Base-by-base conservation (phyloP, 164 flowering plant species). In the Taxillus chinensis region DNA sequence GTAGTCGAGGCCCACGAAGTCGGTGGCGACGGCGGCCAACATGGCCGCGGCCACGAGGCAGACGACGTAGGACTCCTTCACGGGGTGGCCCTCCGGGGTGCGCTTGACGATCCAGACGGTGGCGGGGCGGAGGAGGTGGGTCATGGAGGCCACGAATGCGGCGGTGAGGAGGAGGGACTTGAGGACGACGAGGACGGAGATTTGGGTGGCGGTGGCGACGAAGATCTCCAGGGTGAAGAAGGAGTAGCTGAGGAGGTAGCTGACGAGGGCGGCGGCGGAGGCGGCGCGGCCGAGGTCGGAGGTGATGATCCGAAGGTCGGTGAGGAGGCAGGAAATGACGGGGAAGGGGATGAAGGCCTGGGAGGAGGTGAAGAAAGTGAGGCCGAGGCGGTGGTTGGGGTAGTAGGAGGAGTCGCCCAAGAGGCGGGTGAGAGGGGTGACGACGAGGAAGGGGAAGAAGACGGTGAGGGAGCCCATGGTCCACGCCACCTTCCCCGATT, bases 241-340 rank as follows among this genome's bases (percentile, higher is more conserved):
- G 43, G 1, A 0, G 27, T 66, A 62, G 14, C 68, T 64, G 4
- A 69, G 0, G 0, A 64, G 11, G 51, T 70, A 78, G 14, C 70
- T 58, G 6, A 78, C 41, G 41, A 78, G 55, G 3, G 83, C 16
- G 1, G 78, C 62, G 6, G 79, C 68, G 6, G 77, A 40, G 2
- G 83, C 77, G 2, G 77, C 67, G 11, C 76, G 77, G 15, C 86
- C 83, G 5, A 82, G 57, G 41, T 78, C 79, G 1, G 81, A 59
- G 69, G 76, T 80, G 43, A 74, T 69, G 66, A 80, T 70, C 59
- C 73, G 75, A 62, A 82, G 79, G 60, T 82, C 83, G 2, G 68
- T 60, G 3, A 82, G 71, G 5, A 78, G 58, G 58, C 42, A 39
- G 15, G 72, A 64, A 3, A 82, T 51, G n/a, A 71, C 75, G 0